Conservation (phyloP, 2,329 filamentous ascomycete genomes). For the Fusarium lyarnte region DNA sequence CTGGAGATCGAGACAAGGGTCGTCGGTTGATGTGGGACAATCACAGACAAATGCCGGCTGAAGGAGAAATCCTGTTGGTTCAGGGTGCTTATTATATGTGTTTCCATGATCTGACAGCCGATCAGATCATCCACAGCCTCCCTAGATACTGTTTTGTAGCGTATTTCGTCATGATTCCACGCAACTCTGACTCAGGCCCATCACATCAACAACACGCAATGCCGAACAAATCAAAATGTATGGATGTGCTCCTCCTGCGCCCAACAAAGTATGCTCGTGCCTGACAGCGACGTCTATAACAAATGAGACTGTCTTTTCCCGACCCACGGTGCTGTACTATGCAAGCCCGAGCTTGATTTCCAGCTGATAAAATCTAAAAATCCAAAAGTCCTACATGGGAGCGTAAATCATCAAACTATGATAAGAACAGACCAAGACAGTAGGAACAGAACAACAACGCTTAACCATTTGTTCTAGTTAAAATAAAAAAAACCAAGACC, state of each 20-base stretch:
- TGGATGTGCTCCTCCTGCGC: constrained; percentile 1
- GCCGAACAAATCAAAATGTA: neutral
- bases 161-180: neutral
- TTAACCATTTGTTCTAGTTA: constrained; percentile 10
- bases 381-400: constrained; percentile 3
- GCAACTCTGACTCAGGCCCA: neutral
- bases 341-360: constrained; percentile 16
- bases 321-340: constrained; percentile 15
- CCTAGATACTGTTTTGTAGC: neutral
- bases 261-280: constrained; percentile 6
- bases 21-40: neutral
- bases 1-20: constrained; percentile 32
- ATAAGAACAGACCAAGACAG: neutral
- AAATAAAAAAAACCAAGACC: neutral
- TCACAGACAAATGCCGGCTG: neutral
- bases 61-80: neutral
- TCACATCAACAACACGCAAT: neutral
- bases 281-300: constrained; percentile 25
- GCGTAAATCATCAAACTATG: constrained; percentile 27
- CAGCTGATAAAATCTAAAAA: constrained; percentile 24
- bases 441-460: neutral
- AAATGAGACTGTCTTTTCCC: constrained; percentile 5
- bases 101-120: constrained; percentile 6
- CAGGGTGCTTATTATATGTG: neutral
- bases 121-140: neutral